Evolutionary conservation across 441 rosid genomes (phyloP), one percentile per base, ranked within the genome.

Genomic region (Cnidoscolus chayamansa): DNA sequence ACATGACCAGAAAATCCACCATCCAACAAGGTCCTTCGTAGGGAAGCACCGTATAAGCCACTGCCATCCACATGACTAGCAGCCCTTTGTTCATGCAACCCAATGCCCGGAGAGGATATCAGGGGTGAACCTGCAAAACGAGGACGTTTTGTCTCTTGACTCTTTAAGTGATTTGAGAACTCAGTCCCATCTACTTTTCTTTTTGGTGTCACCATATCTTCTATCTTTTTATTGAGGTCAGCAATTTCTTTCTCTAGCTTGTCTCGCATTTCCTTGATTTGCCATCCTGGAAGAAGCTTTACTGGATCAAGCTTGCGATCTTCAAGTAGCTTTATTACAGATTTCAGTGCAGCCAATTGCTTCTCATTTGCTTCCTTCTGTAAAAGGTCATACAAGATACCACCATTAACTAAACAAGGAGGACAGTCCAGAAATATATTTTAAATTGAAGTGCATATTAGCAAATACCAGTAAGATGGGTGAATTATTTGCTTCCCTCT

Each of bases 341-440:
- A 85, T 71, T 77, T 79, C 63, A 90, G 75, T 45, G 76, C 80
- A 64, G 76, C 81, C 79, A 89, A 71, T 3, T 83, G 87, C 66
- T 81, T 89, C 65, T 82, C 79, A 50, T 55, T 79, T 43, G 81
- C 91, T 35, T 78, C 81, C 79, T 77, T 86, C 97, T 90, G 89
- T 59, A 32, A 65, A 73, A 77, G 20, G 69, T 49, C 32, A 70
- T 15, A 71, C 25, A 25, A 45, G 49, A 60, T 25, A 10, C 17
- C 71, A 70, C 19, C 50, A 65, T 50, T 72, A 73, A 40, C 40
- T 49, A 19, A 56, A 53, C 19, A 71, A 17, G 10, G 69, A 57
- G 51, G 53, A 74, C 73, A 16, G 66, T 25, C 25, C 25, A 25
- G 25, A 19, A 66, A 56, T 8, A 32, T 20, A 10, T 48, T 53